Conservation (phyloP, 331 rosid genomes). For the Saraca asoca region DNA sequence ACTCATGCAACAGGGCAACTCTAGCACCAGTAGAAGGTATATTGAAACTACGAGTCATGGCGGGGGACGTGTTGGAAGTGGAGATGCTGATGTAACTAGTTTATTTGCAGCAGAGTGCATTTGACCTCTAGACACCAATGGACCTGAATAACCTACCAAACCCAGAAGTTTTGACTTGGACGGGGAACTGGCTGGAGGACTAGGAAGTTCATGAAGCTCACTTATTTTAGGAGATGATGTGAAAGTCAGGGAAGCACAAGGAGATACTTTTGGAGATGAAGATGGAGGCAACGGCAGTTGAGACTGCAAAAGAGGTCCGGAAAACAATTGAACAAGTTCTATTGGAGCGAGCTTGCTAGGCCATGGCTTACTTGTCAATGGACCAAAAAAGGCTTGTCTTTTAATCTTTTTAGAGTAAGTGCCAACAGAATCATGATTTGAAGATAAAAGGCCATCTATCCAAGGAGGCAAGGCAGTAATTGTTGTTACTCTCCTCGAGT, state of each 20-base stretch:
- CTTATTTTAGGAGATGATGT: slow-evolving; percentile 82
- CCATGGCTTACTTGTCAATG: slow-evolving; percentile 63
- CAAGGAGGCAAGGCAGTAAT: slow-evolving; percentile 55
- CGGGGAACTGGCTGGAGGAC: slow-evolving; percentile 70
- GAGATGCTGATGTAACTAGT: slow-evolving; percentile 59
- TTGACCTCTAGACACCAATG: slow-evolving; percentile 66
- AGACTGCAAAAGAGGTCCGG: slow-evolving; percentile 78
- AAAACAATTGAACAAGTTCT: slow-evolving; percentile 61
- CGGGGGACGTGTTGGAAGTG: slow-evolving; percentile 79
- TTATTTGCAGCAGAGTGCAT: slow-evolving; percentile 51
- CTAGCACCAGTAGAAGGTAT: slow-evolving; percentile 75
- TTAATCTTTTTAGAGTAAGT: slow-evolving; percentile 65
- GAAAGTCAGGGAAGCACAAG: slow-evolving; percentile 71
- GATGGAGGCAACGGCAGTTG: slow-evolving; percentile 65
- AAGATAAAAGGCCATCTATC: slow-evolving; percentile 47
- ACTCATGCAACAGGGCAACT: slow-evolving; percentile 46
- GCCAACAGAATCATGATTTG: slow-evolving; percentile 45
- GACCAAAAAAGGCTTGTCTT: slow-evolving; percentile 88
- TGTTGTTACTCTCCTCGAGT: slow-evolving; percentile 79
- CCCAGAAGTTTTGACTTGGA: slow-evolving; percentile 59
- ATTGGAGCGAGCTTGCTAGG: slow-evolving; percentile 49
- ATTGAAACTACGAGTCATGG: slow-evolving; percentile 76
- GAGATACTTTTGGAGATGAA: slow-evolving; percentile 72
- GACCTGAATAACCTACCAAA: slow-evolving; percentile 79
- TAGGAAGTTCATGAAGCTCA: slow-evolving; percentile 97